Evolutionary conservation across 2,329 filamentous ascomycete species (phyloP).

Genomic region (Ophiocordyceps australis): DNA sequence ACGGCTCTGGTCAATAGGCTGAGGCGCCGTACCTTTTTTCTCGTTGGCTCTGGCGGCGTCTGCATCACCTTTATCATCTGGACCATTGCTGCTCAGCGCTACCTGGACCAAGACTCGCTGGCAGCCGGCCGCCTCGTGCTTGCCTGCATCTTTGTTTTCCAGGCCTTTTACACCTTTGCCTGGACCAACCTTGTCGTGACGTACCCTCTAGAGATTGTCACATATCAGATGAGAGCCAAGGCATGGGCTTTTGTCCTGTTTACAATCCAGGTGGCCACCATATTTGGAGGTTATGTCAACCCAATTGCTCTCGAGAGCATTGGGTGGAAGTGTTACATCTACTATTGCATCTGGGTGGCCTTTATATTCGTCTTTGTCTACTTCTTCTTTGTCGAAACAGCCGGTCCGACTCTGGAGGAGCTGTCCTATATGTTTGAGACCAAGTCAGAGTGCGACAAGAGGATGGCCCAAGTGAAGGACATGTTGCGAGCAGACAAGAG

Average conservation of each 20-base stretch:
- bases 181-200: slow-evolving; percentile 24
- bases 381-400: slow-evolving; percentile 20
- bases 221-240: slow-evolving; percentile 22
- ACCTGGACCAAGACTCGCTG: slow-evolving; percentile 12
- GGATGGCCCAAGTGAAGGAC: too few relatives aligned
- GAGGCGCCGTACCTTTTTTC: slow-evolving; percentile 18
- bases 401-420: slow-evolving; percentile 17
- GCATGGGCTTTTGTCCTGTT: slow-evolving; percentile 20
- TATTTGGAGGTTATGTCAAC: slow-evolving; percentile 20
- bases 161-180: slow-evolving; percentile 20
- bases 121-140: slow-evolving; percentile 15
- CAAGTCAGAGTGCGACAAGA: too few relatives aligned
- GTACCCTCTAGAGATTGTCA: slow-evolving; percentile 22
- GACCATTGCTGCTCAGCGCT: slow-evolving; percentile 19
- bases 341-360: slow-evolving; percentile 19
- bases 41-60: slow-evolving; percentile 17
- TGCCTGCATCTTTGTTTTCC: slow-evolving; percentile 22
- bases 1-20: slow-evolving; percentile 17
- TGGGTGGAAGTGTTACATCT: slow-evolving; percentile 22
- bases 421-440: slow-evolving; percentile 13
- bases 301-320: slow-evolving; percentile 17
- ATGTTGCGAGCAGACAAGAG: too few relatives aligned
- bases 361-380: slow-evolving; percentile 17
- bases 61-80: slow-evolving; percentile 19
- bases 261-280: slow-evolving; percentile 17